Evolutionary conservation across 352 stramenopile species (phyloP), one percentile per base, ranked within the genome.

Genomic region (Globisporangium paddicum): DNA sequence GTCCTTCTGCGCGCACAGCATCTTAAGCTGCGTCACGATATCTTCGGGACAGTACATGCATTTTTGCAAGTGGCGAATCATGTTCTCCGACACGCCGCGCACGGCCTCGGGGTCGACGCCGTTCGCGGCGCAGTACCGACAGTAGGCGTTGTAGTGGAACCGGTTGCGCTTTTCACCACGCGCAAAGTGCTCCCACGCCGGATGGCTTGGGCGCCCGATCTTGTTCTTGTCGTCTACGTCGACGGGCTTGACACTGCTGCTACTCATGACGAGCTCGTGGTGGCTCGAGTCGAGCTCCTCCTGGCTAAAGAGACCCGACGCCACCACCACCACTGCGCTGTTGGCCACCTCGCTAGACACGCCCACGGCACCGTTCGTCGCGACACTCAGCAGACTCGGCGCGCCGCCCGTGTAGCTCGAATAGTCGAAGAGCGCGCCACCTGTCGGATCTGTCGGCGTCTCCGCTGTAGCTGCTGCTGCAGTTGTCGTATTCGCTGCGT

Each of bases 141-240:
- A 94, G 67, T 80, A 91, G 13, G 84, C 84, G 45, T 90, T 80
- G 62, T 92, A 73, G 61, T 92, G 84, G 66, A 92, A 94, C 38
- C 79, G 75, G 60, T 94, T 94, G 32, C 82, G 78, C 66, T 94
- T 92, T 37, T 83, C 71, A 32, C 84, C 84, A 30, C 84, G 82
- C 13, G 75, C 60, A 66, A 94, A 92, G 55, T 89, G 83, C 42
- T 86, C 77, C 82, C 84, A 91, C 23, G 80, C 79, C 4, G 84
- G 84, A 58, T 94, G 82, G 51, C 65, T 84, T 10, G 84, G 84
- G 25, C 84, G 53, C 6, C 82, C 84, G 46, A 80, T 88, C 47
- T 42, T 42, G 37, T 86, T 87, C 65, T 89, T 89, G 59, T 91
- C 79, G 28, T 82, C 75, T 11, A 21, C 55, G 18, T 73, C 70